Evolutionary conservation across 2,329 filamentous ascomycete genomes (phyloP).

Genomic region (Dothistroma septosporum): DNA sequence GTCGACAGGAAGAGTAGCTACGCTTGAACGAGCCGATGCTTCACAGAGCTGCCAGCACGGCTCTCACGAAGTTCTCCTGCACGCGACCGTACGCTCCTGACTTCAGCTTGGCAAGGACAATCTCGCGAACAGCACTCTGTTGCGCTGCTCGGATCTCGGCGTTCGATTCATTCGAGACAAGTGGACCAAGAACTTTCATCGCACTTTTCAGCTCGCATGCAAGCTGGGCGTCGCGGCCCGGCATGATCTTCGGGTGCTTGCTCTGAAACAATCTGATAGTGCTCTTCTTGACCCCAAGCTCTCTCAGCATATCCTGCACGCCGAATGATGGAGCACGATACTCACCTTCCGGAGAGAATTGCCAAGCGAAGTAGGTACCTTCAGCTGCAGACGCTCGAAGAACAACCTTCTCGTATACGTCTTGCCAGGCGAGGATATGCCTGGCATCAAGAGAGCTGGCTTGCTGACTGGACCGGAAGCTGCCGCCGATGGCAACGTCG

Average conservation of each 20-base stretch:
- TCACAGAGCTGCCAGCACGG: not conserved
- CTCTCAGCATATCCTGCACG: not conserved
- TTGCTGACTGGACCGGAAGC: conserved; percentile 2
- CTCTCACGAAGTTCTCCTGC: not conserved
- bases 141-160: not conserved
- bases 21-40: no score
- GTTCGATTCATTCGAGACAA: not conserved
- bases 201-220: not conserved
- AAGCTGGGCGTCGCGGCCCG: not conserved
- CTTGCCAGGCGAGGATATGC: conserved; percentile 5
- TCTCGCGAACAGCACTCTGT: not conserved
- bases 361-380: conserved; percentile 6
- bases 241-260: not conserved
- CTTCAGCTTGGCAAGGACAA: not conserved
- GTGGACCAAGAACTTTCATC: not conserved
- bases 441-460: not conserved
- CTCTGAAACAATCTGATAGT: not conserved
- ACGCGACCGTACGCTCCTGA: not conserved
- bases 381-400: conserved; percentile 3
- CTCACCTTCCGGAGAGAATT: conserved; percentile 9
- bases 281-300: not conserved
- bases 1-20: no score
- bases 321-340: conserved; percentile 8
- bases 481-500: not conserved
- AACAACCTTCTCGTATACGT: conserved; percentile 2